Conservation (phyloP, 495 filamentous ascomycete species). For the Penicillium dipodomyicola region DNA sequence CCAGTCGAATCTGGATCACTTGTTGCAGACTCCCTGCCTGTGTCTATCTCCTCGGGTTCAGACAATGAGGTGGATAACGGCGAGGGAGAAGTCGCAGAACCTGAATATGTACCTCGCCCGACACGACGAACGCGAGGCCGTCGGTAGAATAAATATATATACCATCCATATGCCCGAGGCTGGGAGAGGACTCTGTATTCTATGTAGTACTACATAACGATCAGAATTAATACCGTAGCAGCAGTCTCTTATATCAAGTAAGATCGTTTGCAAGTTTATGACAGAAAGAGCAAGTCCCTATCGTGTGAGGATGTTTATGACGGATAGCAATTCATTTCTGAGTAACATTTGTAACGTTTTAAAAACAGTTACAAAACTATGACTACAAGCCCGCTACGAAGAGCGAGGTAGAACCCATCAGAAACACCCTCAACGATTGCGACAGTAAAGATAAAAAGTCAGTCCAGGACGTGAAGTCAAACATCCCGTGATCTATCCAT, state of each 20-base stretch:
- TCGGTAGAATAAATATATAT: neutral
- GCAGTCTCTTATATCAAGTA: neutral
- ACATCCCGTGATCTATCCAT: neutral
- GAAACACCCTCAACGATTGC: neutral
- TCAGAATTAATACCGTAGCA: neutral
- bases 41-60: slow-evolving; percentile 4
- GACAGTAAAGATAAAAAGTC: neutral
- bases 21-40: neutral
- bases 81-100: slow-evolving; percentile 10
- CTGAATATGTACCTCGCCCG: slow-evolving; percentile 21
- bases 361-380: too few species aligned
- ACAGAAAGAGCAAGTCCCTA: too few species aligned
- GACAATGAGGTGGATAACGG: slow-evolving; percentile 9
- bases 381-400: neutral
- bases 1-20: neutral
- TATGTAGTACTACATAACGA: neutral
- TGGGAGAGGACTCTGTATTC: neutral
- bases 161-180: neutral
- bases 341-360: neutral
- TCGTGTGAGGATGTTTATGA: too few species aligned
- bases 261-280: neutral
- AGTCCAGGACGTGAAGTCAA: neutral
- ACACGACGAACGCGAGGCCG: slow-evolving; percentile 29
- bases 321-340: too few species aligned
- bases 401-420: neutral